phyloP scores from a whole-genome alignment of 345 rosid species.

The Corchorus olitorius region DNA sequence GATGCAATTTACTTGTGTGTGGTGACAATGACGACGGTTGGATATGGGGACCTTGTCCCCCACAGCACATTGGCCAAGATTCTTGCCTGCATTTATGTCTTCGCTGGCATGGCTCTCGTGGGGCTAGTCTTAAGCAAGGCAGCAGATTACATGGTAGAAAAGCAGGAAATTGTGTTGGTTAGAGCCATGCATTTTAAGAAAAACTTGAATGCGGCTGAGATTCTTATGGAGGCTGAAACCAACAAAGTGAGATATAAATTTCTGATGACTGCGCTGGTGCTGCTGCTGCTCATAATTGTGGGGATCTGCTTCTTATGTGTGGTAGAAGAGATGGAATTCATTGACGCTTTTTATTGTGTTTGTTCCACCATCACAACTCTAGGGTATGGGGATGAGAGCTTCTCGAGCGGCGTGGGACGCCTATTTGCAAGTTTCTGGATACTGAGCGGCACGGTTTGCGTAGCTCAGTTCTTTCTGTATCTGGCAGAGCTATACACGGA shows the following conservation, averaged over 20 bases:
- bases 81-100: conserved; percentile 45
- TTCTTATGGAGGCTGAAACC: conserved; percentile 40
- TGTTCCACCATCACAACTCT: conserved; percentile 56
- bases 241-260: conserved; percentile 40
- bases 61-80: conserved; percentile 37
- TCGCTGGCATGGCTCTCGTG: conserved; percentile 52
- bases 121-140: conserved; percentile 53
- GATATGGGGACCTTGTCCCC: conserved; percentile 66
- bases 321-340: conserved; percentile 34
- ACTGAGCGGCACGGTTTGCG: conserved; percentile 47
- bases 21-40: conserved; percentile 60
- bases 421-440: conserved; percentile 60
- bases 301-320: conserved; percentile 40
- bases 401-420: conserved; percentile 47
- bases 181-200: conserved; percentile 39
- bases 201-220: conserved; percentile 31
- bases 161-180: conserved; percentile 46
- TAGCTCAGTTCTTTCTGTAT: conserved; percentile 57
- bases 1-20: conserved; percentile 58
- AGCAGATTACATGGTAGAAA: conserved; percentile 53
- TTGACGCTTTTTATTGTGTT: conserved; percentile 59
- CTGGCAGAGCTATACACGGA: conserved; percentile 45
- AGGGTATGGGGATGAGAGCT: conserved; percentile 63
- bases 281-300: conserved; percentile 32
- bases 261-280: conserved; percentile 25